Evolutionary conservation across 148 eudicot species (phyloP).

Genomic region (Limonium bicolor): DNA sequence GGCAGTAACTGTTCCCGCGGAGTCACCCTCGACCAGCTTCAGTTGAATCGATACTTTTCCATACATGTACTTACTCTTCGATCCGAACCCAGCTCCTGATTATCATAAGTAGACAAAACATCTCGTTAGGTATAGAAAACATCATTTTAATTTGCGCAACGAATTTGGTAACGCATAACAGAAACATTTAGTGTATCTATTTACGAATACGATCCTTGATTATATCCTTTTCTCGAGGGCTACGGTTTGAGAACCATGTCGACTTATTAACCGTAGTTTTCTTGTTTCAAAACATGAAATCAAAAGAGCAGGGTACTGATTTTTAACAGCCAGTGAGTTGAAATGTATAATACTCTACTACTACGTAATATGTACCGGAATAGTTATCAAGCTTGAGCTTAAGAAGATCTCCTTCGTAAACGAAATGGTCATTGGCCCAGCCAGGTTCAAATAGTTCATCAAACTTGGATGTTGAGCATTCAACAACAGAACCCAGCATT

Average conservation of each 20-base stretch:
- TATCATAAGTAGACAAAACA: not conserved
- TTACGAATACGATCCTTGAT: no score
- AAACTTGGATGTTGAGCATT: constrained; percentile 23
- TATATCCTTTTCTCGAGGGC: no score
- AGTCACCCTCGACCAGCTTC: constrained; percentile 83
- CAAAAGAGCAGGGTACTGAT: no score
- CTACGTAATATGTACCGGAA: constrained; percentile 35
- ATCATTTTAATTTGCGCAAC: no score
- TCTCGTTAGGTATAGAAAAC: no score
- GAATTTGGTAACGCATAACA: no score
- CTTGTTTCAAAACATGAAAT: no score
- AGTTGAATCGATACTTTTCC: constrained; percentile 65
- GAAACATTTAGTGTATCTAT: no score
- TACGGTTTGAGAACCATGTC: no score
- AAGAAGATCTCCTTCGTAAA: constrained; percentile 46
- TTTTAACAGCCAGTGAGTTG: no score
- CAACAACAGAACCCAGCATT: constrained; percentile 16
- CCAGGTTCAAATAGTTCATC: constrained; percentile 52
- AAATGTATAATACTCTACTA: no score
- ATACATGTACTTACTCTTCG: constrained; percentile 77
- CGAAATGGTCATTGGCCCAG: constrained; percentile 66
- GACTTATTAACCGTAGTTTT: no score
- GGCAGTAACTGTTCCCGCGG: constrained; percentile 91
- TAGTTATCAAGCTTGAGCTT: constrained; percentile 63
- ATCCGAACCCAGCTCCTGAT: constrained; percentile 83